A percentile compares a stretch with the other conserved stretches of the same genome.
phyloP scores from a whole-genome alignment of 768 basidiomycete genomes.

The Kwoniella dejecticola region DNA sequence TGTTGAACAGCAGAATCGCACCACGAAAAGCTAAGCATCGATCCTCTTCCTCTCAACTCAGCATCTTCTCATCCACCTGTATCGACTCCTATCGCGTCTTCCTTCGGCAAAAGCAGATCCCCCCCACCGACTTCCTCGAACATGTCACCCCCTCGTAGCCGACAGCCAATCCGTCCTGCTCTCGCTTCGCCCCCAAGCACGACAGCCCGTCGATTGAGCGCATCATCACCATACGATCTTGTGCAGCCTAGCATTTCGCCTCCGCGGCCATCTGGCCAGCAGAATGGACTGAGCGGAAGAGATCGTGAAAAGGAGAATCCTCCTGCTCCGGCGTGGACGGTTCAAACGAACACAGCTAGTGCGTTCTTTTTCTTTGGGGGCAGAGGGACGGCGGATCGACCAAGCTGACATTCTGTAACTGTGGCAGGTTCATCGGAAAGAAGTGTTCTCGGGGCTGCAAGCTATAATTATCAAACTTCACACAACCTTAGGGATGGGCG shows the following conservation, averaged over 20 bases:
- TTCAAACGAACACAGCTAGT: neutral
- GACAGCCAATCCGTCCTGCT: constrained; percentile 33
- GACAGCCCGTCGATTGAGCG: constrained; percentile 4
- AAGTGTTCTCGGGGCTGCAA: no score
- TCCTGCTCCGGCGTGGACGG: neutral
- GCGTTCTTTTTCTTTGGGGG: no score
- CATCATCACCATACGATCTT: constrained; percentile 15
- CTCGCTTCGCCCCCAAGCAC: constrained; percentile 36
- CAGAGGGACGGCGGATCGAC: no score
- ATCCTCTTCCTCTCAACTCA: neutral
- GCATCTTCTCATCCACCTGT: neutral
- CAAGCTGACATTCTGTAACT: no score
- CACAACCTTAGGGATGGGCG: no score
- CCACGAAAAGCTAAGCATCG: no score
- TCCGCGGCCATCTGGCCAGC: neutral
- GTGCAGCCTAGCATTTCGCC: neutral
- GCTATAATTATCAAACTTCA: no score
- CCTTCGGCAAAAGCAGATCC: neutral
- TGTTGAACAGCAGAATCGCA: no score
- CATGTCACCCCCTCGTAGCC: neutral
- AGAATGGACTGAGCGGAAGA: neutral
- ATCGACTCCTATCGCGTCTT: constrained; percentile 8
- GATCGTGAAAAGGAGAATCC: neutral
- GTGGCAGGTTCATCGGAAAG: no score
- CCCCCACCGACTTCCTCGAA: neutral